Conservation (phyloP, 495 filamentous ascomycete species). For the Penicillium arizonense region DNA sequence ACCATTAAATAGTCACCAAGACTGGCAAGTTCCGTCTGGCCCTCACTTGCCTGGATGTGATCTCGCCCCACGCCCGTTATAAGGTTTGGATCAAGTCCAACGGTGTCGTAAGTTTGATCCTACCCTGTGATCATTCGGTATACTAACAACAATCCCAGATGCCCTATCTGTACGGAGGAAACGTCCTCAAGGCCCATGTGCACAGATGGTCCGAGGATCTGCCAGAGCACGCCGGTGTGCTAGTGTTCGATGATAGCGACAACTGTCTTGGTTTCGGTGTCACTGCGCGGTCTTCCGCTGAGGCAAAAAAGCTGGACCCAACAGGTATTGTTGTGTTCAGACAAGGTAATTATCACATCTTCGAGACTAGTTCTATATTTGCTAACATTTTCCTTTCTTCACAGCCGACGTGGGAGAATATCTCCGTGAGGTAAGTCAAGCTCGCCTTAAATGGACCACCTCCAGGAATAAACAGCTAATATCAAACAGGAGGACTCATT, state of each 20-base stretch:
- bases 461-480: conserved; percentile 10
- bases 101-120: conserved; percentile 53
- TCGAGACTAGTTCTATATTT: neutral
- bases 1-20: conserved; percentile 64
- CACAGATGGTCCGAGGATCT: conserved; percentile 86
- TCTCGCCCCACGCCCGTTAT: conserved; percentile 84
- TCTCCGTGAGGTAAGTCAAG: conserved; percentile 63
- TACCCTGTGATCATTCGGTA: neutral
- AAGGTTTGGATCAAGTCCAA: conserved; percentile 96
- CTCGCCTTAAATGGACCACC: neutral
- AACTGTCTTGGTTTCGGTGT: conserved; percentile 62
- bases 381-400: conserved; percentile 34
- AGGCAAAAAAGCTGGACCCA: conserved; percentile 78
- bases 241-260: conserved; percentile 15
- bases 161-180: conserved; percentile 85
- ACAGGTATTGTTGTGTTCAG: conserved; percentile 74
- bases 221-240: conserved; percentile 40
- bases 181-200: conserved; percentile 83
- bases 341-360: neutral
- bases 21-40: conserved; percentile 68
- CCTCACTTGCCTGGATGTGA: conserved; percentile 63
- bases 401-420: conserved; percentile 90
- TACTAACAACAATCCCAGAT: conserved; percentile 38
- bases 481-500: conserved; percentile 45
- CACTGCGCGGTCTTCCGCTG: conserved; percentile 76